Conservation (phyloP, 495 filamentous ascomycete genomes). For the Xylaria scruposa region DNA sequence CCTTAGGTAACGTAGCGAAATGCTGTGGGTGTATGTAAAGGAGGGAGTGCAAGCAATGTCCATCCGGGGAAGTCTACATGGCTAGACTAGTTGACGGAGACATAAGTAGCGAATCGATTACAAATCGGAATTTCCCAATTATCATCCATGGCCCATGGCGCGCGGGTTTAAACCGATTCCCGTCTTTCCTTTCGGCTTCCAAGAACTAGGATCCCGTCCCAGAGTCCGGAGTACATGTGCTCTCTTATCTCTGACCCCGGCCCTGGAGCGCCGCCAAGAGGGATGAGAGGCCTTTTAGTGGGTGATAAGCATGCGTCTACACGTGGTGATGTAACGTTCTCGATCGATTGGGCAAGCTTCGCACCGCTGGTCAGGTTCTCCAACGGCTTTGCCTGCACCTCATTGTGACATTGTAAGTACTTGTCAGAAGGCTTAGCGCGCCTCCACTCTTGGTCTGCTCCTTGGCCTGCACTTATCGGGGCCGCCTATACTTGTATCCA, state of each 20-base stretch:
- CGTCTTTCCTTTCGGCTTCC: neutral
- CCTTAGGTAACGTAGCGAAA: neutral
- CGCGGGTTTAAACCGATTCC: constrained; percentile 1
- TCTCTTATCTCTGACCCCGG: neutral
- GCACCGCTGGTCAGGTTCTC: neutral
- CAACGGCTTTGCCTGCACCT: neutral
- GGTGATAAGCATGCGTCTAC: constrained; percentile 2
- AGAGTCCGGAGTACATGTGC: neutral
- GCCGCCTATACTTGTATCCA: neutral
- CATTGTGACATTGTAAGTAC: neutral
- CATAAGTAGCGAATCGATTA: constrained; percentile 10
- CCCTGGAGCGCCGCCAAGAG: neutral
- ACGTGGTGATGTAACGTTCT: constrained; percentile 4
- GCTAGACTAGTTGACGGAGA: neutral
- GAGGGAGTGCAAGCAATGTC: too few species aligned
- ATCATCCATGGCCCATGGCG: neutral
- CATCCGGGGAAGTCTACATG: neutral
- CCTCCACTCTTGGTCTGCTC: neutral
- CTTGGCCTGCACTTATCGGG: neutral
- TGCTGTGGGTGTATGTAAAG: neutral
- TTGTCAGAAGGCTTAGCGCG: neutral
- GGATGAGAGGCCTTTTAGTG: neutral
- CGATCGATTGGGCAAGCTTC: neutral
- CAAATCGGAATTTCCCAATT: constrained; percentile 16
- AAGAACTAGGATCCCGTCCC: constrained; percentile 1